phyloP scores from a whole-genome alignment of 805 yeast genomes.

The Metschnikowia noctiluminum region DNA sequence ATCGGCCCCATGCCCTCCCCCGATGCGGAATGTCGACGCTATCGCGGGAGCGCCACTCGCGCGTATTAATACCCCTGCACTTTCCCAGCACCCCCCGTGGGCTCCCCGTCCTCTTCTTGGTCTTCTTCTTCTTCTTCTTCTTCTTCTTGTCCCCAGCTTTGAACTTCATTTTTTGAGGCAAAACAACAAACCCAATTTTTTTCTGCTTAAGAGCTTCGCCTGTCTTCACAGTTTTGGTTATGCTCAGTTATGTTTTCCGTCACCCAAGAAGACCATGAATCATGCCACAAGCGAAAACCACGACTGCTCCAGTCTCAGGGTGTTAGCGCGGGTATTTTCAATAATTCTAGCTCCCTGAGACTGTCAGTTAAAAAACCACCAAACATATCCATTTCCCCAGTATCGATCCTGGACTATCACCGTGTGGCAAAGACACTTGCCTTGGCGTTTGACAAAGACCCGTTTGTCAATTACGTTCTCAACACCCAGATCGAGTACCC shows the following conservation, averaged over 20 bases:
- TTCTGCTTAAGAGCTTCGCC: neutral
- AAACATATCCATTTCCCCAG: slow-evolving; percentile 19
- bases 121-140: neutral
- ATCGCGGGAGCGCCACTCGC: slow-evolving; percentile 4
- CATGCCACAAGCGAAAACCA: slow-evolving; percentile 30
- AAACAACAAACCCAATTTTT: neutral
- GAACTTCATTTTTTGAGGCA: neutral
- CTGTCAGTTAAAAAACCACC: slow-evolving; percentile 17
- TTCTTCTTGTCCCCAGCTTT: slow-evolving; percentile 2
- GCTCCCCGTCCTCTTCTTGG: slow-evolving; percentile 2
- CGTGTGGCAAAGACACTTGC: slow-evolving; percentile 54
- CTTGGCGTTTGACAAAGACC: slow-evolving; percentile 53
- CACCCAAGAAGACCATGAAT: slow-evolving; percentile 33
- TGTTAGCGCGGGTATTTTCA: slow-evolving; percentile 19
- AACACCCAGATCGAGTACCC: slow-evolving; percentile 27
- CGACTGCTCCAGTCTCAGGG: slow-evolving; percentile 41
- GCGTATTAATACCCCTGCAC: slow-evolving; percentile 11
- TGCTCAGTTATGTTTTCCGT: slow-evolving; percentile 22
- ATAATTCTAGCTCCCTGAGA: slow-evolving; percentile 24
- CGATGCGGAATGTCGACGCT: slow-evolving; percentile 7
- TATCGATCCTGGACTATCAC: slow-evolving; percentile 40
- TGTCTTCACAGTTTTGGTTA: slow-evolving; percentile 1
- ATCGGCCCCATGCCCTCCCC: slow-evolving; percentile 1
- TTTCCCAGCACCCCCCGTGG: slow-evolving; percentile 4
- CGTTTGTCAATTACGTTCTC: slow-evolving; percentile 48